A percentile compares a stretch with the other conserved stretches of the same genome.
Conservation (phyloP, 164 flowering plant genomes). For the Nelumbo lutea region DNA sequence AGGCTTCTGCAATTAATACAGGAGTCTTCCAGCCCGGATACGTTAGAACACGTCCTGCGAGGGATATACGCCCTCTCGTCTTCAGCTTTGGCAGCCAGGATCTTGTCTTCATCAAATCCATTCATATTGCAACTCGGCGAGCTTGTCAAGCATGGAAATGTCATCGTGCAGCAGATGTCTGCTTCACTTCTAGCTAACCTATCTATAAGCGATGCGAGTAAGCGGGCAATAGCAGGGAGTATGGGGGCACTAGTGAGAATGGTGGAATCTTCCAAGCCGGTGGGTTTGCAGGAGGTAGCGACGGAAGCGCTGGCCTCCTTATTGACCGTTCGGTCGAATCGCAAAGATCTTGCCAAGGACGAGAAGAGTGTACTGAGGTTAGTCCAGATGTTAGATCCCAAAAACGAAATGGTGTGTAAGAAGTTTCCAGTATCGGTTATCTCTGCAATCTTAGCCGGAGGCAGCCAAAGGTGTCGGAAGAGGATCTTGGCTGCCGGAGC, state of each 20-base stretch:
- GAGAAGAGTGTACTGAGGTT: conserved; percentile 62
- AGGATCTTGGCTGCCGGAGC: conserved; percentile 61
- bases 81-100: conserved; percentile 20
- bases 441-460: conserved; percentile 42
- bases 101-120: conserved; percentile 38
- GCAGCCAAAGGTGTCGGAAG: conserved; percentile 50
- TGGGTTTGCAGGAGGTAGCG: conserved; percentile 53
- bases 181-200: conserved; percentile 42
- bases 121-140: conserved; percentile 50
- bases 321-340: conserved; percentile 48
- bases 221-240: conserved; percentile 44
- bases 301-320: conserved; percentile 46
- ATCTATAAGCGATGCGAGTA: conserved; percentile 47
- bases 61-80: conserved; percentile 44
- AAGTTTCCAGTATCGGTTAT: conserved; percentile 51
- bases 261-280: conserved; percentile 66
- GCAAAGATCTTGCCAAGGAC: conserved; percentile 64
- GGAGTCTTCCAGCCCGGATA: conserved; percentile 35
- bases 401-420: conserved; percentile 44
- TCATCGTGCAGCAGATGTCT: conserved; percentile 39
- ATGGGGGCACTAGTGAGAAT: conserved; percentile 56
- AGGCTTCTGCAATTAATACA: conserved; percentile 43
- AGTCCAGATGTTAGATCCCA: conserved; percentile 63
- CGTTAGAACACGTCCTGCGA: conserved; percentile 48
- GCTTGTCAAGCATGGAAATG: conserved; percentile 44